Evolutionary conservation across 805 yeast genomes (phyloP), one percentile per base, ranked within the genome.

Genomic region (Clavispora santaluciae): DNA sequence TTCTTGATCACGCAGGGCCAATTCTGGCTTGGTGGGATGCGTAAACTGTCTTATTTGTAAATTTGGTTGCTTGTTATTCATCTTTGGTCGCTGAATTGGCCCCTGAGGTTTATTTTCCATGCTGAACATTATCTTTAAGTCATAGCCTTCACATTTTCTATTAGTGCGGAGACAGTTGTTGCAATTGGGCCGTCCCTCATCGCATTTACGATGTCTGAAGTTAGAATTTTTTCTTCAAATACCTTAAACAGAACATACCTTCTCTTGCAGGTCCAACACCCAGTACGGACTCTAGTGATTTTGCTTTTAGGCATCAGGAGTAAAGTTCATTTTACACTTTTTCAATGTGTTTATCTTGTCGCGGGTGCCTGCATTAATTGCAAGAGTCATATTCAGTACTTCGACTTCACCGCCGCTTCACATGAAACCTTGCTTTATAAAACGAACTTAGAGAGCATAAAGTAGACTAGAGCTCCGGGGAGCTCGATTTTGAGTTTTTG

Each of bases 201-300:
- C 82, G 52, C 83, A 77, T 46, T 77, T 77, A 39, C 79, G 57
- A 43, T 78, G 70, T 41, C 81, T 70, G 24, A 10, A 18, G 51
- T 50, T 45, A 46, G 52, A 44, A 30, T 28, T 4, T 15, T 8
- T 7, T 12, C 9, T 3, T 15, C 8, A 6, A 15, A n/a, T 7
- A 16, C 11, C 31, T 15, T 11, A n/a, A 5, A 23, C 5, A 21
- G 21, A 13, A 13, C 73, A 23, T 48, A 69, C 74, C 76, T 60
- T 43, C 59, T 64, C 48, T 76, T 76, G 53, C 83, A 77, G 1
- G 79, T 76, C 72, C 79, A 72, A 45, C 83, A 77, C 0, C 81
- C 83, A 3, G 75, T 75, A 44, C 81, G 57, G 5, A 78, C 79
- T 42, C 81, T 50, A 6, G 35, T 16, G 26, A 22, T 22, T 5